Conservation (phyloP, 2,329 filamentous ascomycete genomes). For the Exophiala dermatitidis region DNA sequence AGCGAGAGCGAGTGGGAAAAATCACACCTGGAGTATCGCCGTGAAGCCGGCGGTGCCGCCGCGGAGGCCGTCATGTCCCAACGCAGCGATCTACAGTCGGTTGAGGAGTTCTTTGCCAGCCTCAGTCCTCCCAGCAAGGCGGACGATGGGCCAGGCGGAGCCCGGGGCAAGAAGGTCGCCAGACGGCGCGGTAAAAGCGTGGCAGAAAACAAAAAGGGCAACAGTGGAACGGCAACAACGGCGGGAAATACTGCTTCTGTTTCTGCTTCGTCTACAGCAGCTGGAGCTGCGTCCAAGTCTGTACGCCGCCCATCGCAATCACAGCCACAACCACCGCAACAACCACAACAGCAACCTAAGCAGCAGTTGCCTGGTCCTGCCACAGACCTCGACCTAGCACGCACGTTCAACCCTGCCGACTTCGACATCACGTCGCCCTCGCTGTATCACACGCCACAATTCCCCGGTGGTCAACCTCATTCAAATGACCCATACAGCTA, state of each 20-base stretch:
- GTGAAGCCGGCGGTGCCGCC: slow-evolving; percentile 60
- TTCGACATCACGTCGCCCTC: slow-evolving; percentile 25
- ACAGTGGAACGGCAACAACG: slow-evolving; percentile 7
- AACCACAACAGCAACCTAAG: background rate
- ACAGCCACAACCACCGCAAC: background rate
- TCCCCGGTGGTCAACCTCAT: slow-evolving; percentile 6
- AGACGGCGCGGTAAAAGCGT: slow-evolving; percentile 33
- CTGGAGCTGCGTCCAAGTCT: background rate
- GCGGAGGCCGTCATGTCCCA: slow-evolving; percentile 86
- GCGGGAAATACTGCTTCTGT: slow-evolving; percentile 6
- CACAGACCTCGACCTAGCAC: slow-evolving; percentile 20
- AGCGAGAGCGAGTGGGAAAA: slow-evolving; percentile 77
- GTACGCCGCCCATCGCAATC: slow-evolving; percentile 10
- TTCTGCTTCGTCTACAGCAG: background rate
- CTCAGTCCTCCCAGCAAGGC: slow-evolving; percentile 56
- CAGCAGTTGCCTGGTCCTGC: slow-evolving; percentile 8
- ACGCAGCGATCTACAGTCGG: slow-evolving; percentile 82
- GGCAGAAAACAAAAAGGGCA: slow-evolving; percentile 33
- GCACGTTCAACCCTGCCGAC: slow-evolving; percentile 19
- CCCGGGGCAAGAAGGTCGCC: slow-evolving; percentile 41
- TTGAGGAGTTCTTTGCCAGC: slow-evolving; percentile 87
- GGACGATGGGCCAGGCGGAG: slow-evolving; percentile 29
- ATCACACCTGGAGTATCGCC: slow-evolving; percentile 58
- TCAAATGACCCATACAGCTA: slow-evolving; percentile 24
- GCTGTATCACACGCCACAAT: slow-evolving; percentile 19